Evolutionary conservation across 108 stramenopile genomes (phyloP).

Genomic region (Aurantiochytrium sp.): DNA sequence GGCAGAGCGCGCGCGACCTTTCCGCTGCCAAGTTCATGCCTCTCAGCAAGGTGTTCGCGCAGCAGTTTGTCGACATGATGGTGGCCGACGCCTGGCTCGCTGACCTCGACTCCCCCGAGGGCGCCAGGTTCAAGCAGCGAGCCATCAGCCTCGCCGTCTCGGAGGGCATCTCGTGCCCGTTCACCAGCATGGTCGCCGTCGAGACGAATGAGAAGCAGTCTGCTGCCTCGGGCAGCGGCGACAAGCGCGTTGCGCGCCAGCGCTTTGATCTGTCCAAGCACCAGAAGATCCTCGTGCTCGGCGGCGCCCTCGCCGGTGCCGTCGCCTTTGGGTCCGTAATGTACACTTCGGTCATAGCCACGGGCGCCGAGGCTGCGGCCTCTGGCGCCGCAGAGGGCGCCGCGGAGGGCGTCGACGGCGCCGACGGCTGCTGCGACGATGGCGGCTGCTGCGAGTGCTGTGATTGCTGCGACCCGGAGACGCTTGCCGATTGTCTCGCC

Average conservation of each 20-base stretch:
- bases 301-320: not conserved
- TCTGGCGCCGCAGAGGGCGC: not conserved
- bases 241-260: not conserved
- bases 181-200: not conserved
- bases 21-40: not conserved
- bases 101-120: not conserved
- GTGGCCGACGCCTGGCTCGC: slow-evolving; percentile 27
- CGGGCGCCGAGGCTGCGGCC: no score
- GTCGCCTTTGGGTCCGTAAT: not conserved
- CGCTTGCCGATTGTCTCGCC: not conserved
- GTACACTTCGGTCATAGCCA: not conserved
- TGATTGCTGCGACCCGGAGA: not conserved
- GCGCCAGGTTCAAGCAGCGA: not conserved
- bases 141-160: not conserved
- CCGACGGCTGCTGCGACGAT: not conserved
- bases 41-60: not conserved
- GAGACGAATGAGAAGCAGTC: not conserved
- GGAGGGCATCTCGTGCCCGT: not conserved
- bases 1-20: not conserved
- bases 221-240: not conserved
- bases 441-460: not conserved
- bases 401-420: not conserved
- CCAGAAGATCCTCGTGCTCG: not conserved
- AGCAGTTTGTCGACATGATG: not conserved
- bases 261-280: slow-evolving; percentile 11